These are phyloP conservation scores for Eucalyptus camaldulensis DNA, from an alignment of 345 rosid species.

Conservation along the genomic window DNA sequence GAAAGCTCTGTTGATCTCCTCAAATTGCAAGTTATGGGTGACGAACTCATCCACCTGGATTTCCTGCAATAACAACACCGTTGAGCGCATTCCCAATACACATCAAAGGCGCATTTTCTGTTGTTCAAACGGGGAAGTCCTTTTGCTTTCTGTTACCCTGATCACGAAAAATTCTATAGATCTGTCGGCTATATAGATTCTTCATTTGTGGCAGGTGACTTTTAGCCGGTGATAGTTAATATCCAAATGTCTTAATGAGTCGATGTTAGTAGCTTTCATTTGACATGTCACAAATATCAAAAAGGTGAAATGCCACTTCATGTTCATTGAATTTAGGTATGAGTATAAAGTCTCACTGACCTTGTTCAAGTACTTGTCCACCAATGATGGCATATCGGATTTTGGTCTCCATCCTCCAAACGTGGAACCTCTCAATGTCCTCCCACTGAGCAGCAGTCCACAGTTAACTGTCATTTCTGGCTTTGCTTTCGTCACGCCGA, in stretches of 20 bases:
- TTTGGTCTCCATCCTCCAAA: constrained; percentile 93
- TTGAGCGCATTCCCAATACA: not conserved
- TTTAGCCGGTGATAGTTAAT: not conserved
- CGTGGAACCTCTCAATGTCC: constrained; percentile 67
- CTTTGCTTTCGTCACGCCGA: constrained; percentile 78
- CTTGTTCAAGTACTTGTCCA: constrained; percentile 69
- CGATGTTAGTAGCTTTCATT: not conserved
- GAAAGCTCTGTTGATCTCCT: constrained; percentile 70
- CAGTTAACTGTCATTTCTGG: constrained; percentile 71
- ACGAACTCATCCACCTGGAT: constrained; percentile 61
- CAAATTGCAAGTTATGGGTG: constrained; percentile 56
- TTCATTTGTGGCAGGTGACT: not conserved
- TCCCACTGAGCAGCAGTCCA: constrained; percentile 55
- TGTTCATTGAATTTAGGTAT: not conserved
- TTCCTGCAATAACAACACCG: constrained; percentile 27
- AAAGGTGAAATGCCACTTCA: not conserved
- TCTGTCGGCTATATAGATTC: not conserved
- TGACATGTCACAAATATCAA: not conserved
- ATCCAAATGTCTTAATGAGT: not conserved
- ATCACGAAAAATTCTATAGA: not conserved
- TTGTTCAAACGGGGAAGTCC: not conserved
- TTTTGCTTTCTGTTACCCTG: not conserved
- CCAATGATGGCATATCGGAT: constrained; percentile 68
- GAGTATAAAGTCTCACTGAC: not conserved
- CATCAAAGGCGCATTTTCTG: not conserved